Base-by-base conservation (phyloP, 768 basidiomycete species). In the Rhodotorula toruloides region DNA sequence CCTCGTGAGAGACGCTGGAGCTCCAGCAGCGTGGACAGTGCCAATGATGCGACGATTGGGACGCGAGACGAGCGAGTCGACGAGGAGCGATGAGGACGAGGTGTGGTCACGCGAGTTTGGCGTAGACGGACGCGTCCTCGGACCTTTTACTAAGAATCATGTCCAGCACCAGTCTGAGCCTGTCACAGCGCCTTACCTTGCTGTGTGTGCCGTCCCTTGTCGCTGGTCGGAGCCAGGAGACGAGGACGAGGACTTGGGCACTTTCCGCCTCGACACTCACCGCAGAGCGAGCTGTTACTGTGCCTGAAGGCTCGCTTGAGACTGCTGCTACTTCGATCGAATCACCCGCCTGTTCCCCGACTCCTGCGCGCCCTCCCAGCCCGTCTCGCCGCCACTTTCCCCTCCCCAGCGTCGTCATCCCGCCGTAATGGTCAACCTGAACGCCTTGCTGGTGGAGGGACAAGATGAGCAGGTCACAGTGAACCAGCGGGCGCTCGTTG, bases 401-500 rank as follows among this genome's bases (percentile, higher is more conserved):
- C 10, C 34, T 13, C 21, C 27, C 50, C 19, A 53, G 25, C 19
- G n/a, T 13, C 19, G 44, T 25, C 22, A 12, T 9, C 19, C 12
- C 44, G 10, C 21, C 44, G n/a, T 31, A 4, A 49, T 49, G 48
- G 48, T 31, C 3, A 49, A 31, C 54, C 63, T 67, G 54, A 60
- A 61, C 40, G 44, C 42, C 2, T 55, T 68, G 17, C 63, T 72
- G 17, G 44, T 44, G 0, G 53, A 54, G 17, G 70, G 66, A 0
- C 55, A 63, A 25, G 70, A 72, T 31, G 70, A 72, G 52, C 63
- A 63, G 11, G 70, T 72, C 32, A 37, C 50, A 2, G 70, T 72
- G 25, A 72, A 72, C 53, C 70, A 72, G 60, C 62, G 70, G 2
- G 66, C 66, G 8, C 63, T 68, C 21, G 58, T 71, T 22, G 65